Conservation (phyloP, 2,329 filamentous ascomycete genomes). For the Elsinoe perseae region DNA sequence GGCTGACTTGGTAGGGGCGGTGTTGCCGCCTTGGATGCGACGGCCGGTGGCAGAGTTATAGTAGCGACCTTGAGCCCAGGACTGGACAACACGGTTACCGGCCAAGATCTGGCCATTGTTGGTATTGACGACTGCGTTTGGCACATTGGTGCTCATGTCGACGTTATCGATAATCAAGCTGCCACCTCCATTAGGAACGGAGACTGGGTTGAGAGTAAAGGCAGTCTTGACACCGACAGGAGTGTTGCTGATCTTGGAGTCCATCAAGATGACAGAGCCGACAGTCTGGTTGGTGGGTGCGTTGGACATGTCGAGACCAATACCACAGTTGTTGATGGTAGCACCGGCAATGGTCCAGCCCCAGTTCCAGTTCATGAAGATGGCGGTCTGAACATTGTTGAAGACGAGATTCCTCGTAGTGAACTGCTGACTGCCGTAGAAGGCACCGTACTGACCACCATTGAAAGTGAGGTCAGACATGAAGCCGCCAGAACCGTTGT, state of each 20-base stretch:
- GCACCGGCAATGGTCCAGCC: slow-evolving; percentile 43
- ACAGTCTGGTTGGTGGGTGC: slow-evolving; percentile 56
- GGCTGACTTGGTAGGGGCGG: slow-evolving; percentile 54
- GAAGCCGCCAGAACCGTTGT: slow-evolving; percentile 54
- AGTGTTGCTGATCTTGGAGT: slow-evolving; percentile 71
- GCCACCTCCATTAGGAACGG: slow-evolving; percentile 62
- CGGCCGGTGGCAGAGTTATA: slow-evolving; percentile 50
- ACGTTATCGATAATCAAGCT: slow-evolving; percentile 84
- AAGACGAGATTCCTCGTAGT: slow-evolving; percentile 45
- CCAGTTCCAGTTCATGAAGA: slow-evolving; percentile 51
- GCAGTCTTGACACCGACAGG: slow-evolving; percentile 68
- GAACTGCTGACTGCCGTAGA: slow-evolving; percentile 59
- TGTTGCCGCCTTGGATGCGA: slow-evolving; percentile 49
- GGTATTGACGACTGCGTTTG: slow-evolving; percentile 54
- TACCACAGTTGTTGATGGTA: slow-evolving; percentile 39
- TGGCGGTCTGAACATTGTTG: slow-evolving; percentile 42
- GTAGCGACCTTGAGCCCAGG: slow-evolving; percentile 72
- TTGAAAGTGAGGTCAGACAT: slow-evolving; percentile 53
- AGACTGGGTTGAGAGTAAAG: slow-evolving; percentile 58
- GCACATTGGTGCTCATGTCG: slow-evolving; percentile 60
- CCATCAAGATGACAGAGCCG: slow-evolving; percentile 74
- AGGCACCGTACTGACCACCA: slow-evolving; percentile 53
- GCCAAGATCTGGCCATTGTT: slow-evolving; percentile 56
- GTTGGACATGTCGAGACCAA: slow-evolving; percentile 45
- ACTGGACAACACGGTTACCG: slow-evolving; percentile 60